Evolutionary conservation across 2,329 filamentous ascomycete genomes (phyloP).

Genomic region (Talaromyces albobiverticillius): DNA sequence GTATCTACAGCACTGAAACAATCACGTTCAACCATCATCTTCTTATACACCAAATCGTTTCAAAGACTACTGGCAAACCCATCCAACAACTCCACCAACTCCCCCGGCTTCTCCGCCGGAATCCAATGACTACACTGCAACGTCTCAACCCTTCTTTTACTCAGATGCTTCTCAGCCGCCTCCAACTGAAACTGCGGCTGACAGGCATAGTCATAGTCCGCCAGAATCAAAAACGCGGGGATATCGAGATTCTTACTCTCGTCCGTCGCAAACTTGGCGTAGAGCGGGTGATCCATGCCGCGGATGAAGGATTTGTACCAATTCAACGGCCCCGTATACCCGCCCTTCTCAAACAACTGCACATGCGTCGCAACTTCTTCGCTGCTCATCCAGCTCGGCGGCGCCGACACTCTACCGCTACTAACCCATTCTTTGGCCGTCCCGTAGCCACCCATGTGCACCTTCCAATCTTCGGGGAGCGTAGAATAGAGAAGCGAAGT

Average conservation of each 20-base stretch:
- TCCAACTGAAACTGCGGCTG: constrained; percentile 2
- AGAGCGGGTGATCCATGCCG: constrained; percentile 4
- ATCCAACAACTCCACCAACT: constrained; percentile 2
- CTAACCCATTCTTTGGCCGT: constrained; percentile 7
- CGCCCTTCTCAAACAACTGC: constrained; percentile 5
- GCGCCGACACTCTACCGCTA: neutral
- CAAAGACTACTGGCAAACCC: constrained; percentile 3
- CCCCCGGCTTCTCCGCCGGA: constrained; percentile 7
- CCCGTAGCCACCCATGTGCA: neutral
- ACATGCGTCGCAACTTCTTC: constrained; percentile 7
- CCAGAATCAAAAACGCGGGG: constrained; percentile 1
- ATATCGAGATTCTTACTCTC: constrained; percentile 9
- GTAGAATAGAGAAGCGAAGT: constrained; percentile 5
- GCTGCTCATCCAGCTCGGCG: constrained; percentile 6
- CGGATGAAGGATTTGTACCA: constrained; percentile 12
- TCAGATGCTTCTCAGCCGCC: neutral
- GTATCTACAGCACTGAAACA: too few relatives aligned
- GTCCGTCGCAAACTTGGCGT: constrained; percentile 3
- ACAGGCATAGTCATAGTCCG: constrained; percentile 6
- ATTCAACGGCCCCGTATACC: constrained; percentile 12
- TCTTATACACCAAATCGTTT: too few relatives aligned
- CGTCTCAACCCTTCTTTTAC: neutral
- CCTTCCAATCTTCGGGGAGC: neutral
- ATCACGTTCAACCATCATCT: too few relatives aligned
- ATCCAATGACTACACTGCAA: constrained; percentile 12